Evolutionary conservation across 768 basidiomycete genomes (phyloP).

Genomic region (Kwoniella sp.): DNA sequence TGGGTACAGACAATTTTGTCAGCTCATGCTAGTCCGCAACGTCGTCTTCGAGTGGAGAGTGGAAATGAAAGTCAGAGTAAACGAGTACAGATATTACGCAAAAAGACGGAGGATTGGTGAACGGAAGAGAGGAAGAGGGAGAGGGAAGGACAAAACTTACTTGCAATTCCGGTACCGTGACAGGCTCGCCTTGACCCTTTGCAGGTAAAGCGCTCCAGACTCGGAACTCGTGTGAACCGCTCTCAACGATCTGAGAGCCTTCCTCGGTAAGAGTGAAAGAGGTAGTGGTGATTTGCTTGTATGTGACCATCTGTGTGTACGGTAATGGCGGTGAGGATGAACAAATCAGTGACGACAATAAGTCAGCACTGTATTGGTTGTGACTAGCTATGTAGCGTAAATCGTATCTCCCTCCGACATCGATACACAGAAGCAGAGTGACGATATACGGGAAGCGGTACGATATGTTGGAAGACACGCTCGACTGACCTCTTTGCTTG

Average conservation of each 20-base stretch:
- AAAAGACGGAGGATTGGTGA: too few relatives aligned
- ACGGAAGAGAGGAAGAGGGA: too few relatives aligned
- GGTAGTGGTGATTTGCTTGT: constrained; percentile 66
- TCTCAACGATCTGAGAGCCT: constrained; percentile 72
- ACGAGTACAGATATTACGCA: too few relatives aligned
- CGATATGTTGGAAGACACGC: too few relatives aligned
- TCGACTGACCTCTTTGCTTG: constrained; percentile 77
- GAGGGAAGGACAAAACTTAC: constrained; percentile 47
- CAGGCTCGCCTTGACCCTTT: constrained; percentile 69
- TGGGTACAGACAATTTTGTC: background rate
- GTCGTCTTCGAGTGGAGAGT: too few relatives aligned
- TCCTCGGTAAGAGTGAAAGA: constrained; percentile 78
- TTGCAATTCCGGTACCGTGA: constrained; percentile 71
- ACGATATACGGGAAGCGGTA: too few relatives aligned
- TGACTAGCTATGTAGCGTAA: too few relatives aligned
- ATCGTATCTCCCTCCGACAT: too few relatives aligned
- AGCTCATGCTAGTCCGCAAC: background rate
- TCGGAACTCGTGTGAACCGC: constrained; percentile 92
- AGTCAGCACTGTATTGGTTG: too few relatives aligned
- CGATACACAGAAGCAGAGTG: too few relatives aligned
- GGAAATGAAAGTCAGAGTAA: too few relatives aligned
- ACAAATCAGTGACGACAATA: too few relatives aligned
- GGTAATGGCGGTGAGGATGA: background rate
- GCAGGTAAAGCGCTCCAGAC: constrained; percentile 83
- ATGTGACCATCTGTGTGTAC: constrained; percentile 48